Evolutionary conservation across 2,329 filamentous ascomycete species (phyloP), one percentile per base, ranked within the genome.

Genomic region (Ceratocystis cacaofunesta): DNA sequence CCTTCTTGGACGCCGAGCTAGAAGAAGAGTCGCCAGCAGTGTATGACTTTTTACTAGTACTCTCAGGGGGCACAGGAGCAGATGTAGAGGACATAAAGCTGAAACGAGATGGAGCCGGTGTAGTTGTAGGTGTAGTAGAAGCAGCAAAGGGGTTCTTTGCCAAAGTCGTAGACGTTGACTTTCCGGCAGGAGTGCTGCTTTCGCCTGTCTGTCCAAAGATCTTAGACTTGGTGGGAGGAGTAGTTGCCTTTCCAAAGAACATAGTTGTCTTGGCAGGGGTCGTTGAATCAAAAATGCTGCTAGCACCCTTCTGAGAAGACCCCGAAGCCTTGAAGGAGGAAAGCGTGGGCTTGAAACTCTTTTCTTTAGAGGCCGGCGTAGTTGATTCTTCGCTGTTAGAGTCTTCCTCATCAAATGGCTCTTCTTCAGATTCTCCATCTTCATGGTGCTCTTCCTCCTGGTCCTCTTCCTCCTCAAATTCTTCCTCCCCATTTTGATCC

Each of bases 11-110:
- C 22, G 63, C 62, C 12, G 67, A 72, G 68, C 76, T 75, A 60
- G 80, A 83, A 55, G 79, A 80, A 44, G 78, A 79, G 67, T 81
- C 78, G 61, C 78, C 79, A 48, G 81, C 69, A 62, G 76, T 73
- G 70, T 78, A 83, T 62, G 75, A 72, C 66, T 74, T 72, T 75
- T 79, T 82, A 76, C 80, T 84, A 64, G 77, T 82, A 66, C 79
- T 74, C 68, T 84, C 81, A 25, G 82, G 81, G 43, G 82, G 81
- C 3, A 84, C 73, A 66, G 82, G 81, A 25, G 70, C 73, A 67
- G 70, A 19, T 62, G 58, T 41, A 62, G 58, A 48, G 15, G n/a
- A 72, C 69, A 30, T 76, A 30, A 77, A 76, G 7, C 74, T 74
- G 68, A 82, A 81, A 67, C 77, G 78, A 8, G 75, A 73, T 2